phyloP scores from a whole-genome alignment of 2,329 filamentous ascomycete species.

The Microascus cirrosus region DNA sequence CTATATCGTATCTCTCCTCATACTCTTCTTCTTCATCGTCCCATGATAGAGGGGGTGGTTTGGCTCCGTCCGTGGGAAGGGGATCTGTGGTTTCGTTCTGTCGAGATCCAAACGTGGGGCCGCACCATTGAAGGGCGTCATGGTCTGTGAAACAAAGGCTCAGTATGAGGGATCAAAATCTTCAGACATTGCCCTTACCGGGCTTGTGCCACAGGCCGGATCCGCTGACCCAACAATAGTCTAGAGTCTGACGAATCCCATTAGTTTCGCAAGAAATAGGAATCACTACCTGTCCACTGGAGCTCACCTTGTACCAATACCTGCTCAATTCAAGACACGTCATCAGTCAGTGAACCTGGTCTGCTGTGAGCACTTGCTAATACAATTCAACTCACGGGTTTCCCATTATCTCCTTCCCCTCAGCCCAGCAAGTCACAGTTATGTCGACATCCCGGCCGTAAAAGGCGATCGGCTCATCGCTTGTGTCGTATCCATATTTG shows the following conservation, averaged over 20 bases:
- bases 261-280: not conserved
- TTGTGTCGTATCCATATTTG: slow-evolving; percentile 4
- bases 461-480: slow-evolving; percentile 1
- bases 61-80: too few species aligned
- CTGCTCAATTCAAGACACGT: not conserved
- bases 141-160: too few species aligned
- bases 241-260: not conserved
- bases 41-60: too few species aligned
- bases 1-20: too few species aligned
- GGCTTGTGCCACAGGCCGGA: slow-evolving; percentile 4
- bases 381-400: slow-evolving; percentile 2
- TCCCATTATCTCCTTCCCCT: not conserved
- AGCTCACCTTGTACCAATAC: slow-evolving; percentile 7
- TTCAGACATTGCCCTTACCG: not conserved
- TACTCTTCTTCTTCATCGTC: too few species aligned
- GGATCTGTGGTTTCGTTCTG: too few species aligned
- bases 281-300: too few species aligned
- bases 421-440: slow-evolving; percentile 4
- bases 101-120: not conserved
- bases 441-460: slow-evolving; percentile 5
- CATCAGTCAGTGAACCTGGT: too few species aligned
- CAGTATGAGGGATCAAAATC: too few species aligned
- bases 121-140: slow-evolving; percentile 1
- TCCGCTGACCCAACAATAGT: slow-evolving; percentile 6
- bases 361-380: too few species aligned